These are phyloP conservation scores for Mitosporidium daphniae DNA, from an alignment of 371 early-diverging fungal species.

Conservation along the genomic window DNA sequence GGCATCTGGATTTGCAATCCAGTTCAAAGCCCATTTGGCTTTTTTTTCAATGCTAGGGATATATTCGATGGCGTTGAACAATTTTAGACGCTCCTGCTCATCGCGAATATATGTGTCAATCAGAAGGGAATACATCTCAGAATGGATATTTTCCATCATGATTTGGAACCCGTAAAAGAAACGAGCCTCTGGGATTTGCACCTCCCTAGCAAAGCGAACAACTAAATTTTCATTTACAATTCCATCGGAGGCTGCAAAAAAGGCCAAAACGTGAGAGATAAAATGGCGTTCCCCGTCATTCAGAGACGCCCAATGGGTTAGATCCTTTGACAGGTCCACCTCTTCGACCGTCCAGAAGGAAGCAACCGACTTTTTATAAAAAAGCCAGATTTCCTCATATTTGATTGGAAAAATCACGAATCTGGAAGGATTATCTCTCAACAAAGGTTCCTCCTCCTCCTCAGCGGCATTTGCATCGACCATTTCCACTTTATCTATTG, in stretches of 20 bases:
- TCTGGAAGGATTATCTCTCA: conserved; percentile 29
- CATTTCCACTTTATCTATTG: no score
- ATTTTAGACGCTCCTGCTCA: conserved; percentile 30
- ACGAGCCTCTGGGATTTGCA: conserved; percentile 85
- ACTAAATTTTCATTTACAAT: conserved; percentile 96
- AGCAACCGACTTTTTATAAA: conserved; percentile 96
- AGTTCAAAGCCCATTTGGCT: conserved; percentile 92
- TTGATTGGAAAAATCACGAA: conserved; percentile 79
- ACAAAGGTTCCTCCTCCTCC: conserved; percentile 14
- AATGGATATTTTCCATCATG: conserved; percentile 98
- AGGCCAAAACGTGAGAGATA: conserved; percentile 81
- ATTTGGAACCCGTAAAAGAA: conserved; percentile 99
- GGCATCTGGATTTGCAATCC: conserved; percentile 49
- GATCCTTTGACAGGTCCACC: conserved; percentile 80
- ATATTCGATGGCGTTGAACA: conserved; percentile 85
- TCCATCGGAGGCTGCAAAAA: conserved; percentile 98
- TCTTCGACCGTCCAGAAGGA: conserved; percentile 98
- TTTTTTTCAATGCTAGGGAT: conserved; percentile 84
- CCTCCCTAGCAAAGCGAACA: conserved; percentile 75
- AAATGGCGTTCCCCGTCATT: conserved; percentile 72
- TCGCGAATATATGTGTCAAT: conserved; percentile 95
- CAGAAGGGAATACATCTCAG: conserved; percentile 88
- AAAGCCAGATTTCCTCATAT: conserved; percentile 84
- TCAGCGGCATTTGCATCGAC: no score
- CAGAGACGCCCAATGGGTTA: conserved; percentile 62